A percentile compares a stretch with the other conserved stretches of the same genome.
Evolutionary conservation across 495 filamentous ascomycete species (phyloP).

Genomic region (Daldinia concentrica): DNA sequence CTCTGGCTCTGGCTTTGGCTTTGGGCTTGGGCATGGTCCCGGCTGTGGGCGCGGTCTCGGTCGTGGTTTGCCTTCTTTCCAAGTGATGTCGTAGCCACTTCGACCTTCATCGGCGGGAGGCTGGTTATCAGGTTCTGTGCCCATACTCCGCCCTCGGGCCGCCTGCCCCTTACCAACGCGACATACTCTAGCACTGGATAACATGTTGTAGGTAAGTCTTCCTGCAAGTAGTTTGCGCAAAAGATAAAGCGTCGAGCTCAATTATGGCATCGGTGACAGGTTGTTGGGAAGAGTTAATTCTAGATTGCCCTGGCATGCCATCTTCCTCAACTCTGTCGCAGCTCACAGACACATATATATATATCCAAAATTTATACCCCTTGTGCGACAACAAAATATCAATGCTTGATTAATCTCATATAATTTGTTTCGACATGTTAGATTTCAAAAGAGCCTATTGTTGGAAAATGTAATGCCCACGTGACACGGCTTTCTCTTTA

Average conservation of each 20-base stretch:
- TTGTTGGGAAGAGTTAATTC: not conserved
- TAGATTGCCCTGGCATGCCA: not conserved
- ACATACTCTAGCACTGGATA: not conserved
- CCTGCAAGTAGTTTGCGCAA: not conserved
- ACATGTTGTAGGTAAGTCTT: not conserved
- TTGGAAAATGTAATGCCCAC: too few relatives aligned
- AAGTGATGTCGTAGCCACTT: conserved; percentile 27
- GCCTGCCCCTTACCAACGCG: not conserved
- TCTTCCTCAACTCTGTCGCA: not conserved
- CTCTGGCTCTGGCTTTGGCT: not conserved
- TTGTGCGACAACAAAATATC: too few relatives aligned
- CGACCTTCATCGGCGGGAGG: conserved; percentile 1
- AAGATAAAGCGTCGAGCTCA: not conserved
- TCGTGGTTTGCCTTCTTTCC: not conserved
- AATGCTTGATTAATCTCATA: too few relatives aligned
- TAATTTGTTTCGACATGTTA: too few relatives aligned
- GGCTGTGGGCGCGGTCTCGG: not conserved
- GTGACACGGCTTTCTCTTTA: too few relatives aligned
- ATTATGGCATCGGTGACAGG: not conserved
- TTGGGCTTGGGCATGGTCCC: not conserved
- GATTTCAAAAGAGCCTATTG: too few relatives aligned
- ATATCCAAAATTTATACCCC: not conserved
- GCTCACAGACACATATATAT: not conserved
- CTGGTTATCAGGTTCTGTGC: not conserved
- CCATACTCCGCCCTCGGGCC: not conserved